Base-by-base conservation (phyloP, 768 basidiomycete species). In the Rhizopogon vinicolor region DNA sequence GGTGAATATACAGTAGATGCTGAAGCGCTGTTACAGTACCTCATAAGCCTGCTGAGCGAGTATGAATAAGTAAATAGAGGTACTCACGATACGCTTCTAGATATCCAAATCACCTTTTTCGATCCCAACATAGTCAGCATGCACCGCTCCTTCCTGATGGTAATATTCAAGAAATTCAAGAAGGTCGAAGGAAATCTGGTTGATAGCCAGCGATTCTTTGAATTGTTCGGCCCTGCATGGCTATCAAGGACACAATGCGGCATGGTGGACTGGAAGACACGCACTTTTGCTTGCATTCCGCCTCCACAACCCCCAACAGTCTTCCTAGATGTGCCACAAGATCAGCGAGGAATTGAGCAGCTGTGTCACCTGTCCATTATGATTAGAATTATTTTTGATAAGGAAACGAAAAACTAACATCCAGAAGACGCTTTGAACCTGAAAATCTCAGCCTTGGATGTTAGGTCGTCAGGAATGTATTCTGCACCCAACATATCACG, bases 161-260 rank as follows among this genome's bases (percentile, higher is more conserved):
- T 49, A 49, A 22, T 37, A 49, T n/a, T 37, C 48, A 9, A 49
- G 48, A 49, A 49, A n/a, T n/a, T n/a, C n/a, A n/a, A n/a, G n/a
- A n/a, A n/a, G 48, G 8, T 49, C 48, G 19, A 37, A 49, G 14
- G 48, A 37, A 37, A 49, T 37, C 48, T 49, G 35, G 35, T 37
- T 37, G 35, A 22, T 22, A 49, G 48, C 35, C 14, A 49, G 35
- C 19, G 14, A 16, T 19, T 37, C 35, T 16, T 49, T n/a, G 35
- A 49, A 9, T 37, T 22, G 14, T 14, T 49, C 31, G 5, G 6
- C 35, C 14, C 48, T 49, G 8, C 14, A 22, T 37, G 9, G 5
- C 22, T 9, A 37, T 49, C 22, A 22, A 49, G 3, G 18, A 49
- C 19, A 35, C 4, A 14, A 12, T 9, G 19, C 12, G 1, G 22